Evolutionary conservation across 2,329 filamentous ascomycete genomes (phyloP).

Genomic region (Fusarium camptoceras): DNA sequence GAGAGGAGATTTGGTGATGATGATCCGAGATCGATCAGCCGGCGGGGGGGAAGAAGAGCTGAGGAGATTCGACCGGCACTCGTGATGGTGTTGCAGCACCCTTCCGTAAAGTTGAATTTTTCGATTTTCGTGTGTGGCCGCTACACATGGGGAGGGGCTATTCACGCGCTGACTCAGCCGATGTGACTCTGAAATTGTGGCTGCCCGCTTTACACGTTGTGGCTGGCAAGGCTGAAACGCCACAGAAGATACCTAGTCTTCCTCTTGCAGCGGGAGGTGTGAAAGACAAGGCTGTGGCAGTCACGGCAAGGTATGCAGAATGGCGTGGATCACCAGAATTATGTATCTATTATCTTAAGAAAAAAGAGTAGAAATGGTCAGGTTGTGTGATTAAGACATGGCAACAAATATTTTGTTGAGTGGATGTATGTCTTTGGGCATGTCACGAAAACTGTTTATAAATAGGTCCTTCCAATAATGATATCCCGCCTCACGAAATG

Average conservation of each 20-base stretch:
- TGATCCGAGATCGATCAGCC: conserved; percentile 55
- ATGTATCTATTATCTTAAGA: not conserved
- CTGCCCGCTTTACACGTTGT: not conserved
- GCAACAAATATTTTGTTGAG: not conserved
- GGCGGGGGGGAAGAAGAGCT: conserved; percentile 50
- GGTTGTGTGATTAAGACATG: not conserved
- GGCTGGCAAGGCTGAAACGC: not conserved
- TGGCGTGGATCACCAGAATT: not conserved
- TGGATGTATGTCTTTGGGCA: not conserved
- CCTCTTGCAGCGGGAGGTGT: not conserved
- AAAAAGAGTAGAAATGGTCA: not conserved
- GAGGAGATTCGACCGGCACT: conserved; percentile 54
- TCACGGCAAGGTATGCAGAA: not conserved
- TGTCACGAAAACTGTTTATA: conserved; percentile 7
- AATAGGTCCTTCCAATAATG: conserved; percentile 33
- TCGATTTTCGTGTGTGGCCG: conserved; percentile 61
- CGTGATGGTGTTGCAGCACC: conserved; percentile 52
- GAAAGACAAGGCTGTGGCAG: not conserved
- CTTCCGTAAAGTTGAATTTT: conserved; percentile 54
- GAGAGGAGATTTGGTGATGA: conserved; percentile 53
- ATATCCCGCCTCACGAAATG: conserved; percentile 27
- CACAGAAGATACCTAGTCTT: conserved; percentile 5
- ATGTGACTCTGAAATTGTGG: conserved; percentile 18
- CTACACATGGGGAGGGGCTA: conserved; percentile 56
- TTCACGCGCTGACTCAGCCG: conserved; percentile 49